Conservation (phyloP, 768 basidiomycete species). For the Naematelia encephala region DNA sequence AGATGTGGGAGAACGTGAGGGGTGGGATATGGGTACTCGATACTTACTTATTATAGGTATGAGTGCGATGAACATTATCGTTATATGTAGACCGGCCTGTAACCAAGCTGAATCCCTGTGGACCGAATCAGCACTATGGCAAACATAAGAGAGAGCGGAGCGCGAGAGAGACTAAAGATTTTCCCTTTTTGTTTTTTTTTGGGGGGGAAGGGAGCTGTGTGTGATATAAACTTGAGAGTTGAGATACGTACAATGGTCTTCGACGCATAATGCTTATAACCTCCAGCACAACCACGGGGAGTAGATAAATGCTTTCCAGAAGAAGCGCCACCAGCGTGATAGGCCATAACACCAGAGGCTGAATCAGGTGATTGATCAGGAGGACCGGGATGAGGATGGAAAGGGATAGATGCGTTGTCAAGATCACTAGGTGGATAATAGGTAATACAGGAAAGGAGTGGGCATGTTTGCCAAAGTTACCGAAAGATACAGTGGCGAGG, state of each 20-base stretch:
- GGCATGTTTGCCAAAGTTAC: no score
- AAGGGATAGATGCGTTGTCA: not conserved
- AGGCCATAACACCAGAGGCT: not conserved
- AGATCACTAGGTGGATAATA: not conserved
- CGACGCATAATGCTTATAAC: not conserved
- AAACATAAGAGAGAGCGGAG: no score
- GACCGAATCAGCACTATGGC: not conserved
- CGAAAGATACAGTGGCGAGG: no score
- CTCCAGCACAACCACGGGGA: not conserved
- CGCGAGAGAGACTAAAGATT: no score
- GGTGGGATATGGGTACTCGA: not conserved
- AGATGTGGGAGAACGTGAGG: no score
- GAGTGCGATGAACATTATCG: not conserved
- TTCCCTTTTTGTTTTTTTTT: no score
- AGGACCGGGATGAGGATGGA: not conserved
- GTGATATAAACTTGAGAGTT: no score
- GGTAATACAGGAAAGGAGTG: not conserved
- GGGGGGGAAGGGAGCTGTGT: no score
- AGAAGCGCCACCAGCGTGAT: not conserved
- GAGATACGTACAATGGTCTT: not conserved
- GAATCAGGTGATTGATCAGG: not conserved
- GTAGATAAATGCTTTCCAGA: not conserved
- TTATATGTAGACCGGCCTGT: not conserved
- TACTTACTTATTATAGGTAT: not conserved
- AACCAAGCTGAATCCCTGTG: constrained; percentile 1